phyloP scores from a whole-genome alignment of 495 filamentous ascomycete species.

The Xylaria curta region DNA sequence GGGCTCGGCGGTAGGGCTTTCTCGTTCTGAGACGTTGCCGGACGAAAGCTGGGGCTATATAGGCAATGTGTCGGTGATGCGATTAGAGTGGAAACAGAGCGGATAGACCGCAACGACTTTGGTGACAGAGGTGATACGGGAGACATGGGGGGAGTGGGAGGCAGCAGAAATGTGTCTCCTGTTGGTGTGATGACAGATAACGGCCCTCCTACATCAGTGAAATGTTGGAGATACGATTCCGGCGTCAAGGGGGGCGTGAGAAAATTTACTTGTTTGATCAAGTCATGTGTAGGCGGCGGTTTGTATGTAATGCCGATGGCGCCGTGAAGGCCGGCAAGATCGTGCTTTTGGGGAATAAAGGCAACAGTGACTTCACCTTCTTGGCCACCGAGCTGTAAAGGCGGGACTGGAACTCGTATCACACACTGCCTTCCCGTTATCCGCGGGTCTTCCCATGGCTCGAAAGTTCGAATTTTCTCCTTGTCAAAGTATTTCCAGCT shows the following conservation, averaged over 20 bases:
- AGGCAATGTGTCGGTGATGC: constrained; percentile 34
- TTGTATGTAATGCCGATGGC: constrained; percentile 76
- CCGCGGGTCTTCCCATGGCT: constrained; percentile 58
- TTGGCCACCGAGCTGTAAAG: constrained; percentile 49
- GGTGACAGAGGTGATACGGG: constrained; percentile 44
- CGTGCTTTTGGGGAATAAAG: constrained; percentile 65
- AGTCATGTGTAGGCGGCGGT: constrained; percentile 49
- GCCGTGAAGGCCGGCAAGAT: constrained; percentile 66
- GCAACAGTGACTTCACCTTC: constrained; percentile 70
- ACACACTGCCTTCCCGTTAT: constrained; percentile 46
- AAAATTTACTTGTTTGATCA: constrained; percentile 24
- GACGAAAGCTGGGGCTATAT: constrained; percentile 28
- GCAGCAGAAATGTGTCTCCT: constrained; percentile 48
- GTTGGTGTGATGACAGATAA: constrained; percentile 43
- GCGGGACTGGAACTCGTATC: constrained; percentile 51
- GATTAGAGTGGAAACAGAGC: constrained; percentile 41
- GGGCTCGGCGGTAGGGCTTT: constrained; percentile 20
- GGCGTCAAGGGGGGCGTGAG: constrained; percentile 45
- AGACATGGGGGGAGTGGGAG: constrained; percentile 46
- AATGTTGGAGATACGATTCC: constrained; percentile 32
- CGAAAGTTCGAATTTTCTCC: constrained; percentile 58
- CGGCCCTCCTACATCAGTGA: constrained; percentile 46
- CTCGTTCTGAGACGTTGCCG: constrained; percentile 28
- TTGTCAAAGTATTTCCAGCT: constrained; percentile 70
- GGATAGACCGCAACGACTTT: constrained; percentile 41